Evolutionary conservation across 2,329 filamentous ascomycete genomes (phyloP), one percentile per base, ranked within the genome.

Genomic region (Trichophyton simii): DNA sequence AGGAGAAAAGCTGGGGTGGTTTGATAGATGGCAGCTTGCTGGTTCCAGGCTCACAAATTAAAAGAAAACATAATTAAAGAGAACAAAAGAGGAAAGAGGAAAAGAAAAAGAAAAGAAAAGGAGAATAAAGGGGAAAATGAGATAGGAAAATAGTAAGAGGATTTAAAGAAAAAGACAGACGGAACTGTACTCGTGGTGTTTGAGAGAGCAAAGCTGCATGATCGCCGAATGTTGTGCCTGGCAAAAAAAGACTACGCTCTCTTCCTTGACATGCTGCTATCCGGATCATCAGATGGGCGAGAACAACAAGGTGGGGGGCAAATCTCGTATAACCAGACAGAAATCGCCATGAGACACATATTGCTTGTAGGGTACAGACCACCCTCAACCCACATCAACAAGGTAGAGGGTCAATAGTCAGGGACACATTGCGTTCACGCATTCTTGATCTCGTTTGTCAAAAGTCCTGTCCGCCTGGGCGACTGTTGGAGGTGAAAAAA

Each of bases 321-420:
- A 34, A 60, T 34, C n/a, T 38, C 18, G 41, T 41, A 52, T 60
- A 62, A 57, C 62, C 62, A 63, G 60, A 62, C 61, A 59, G 62
- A 52, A 22, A 58, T 48, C 50, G 42, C 20, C 42, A 59, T 61
- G 58, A 57, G 57, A 55, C n/a, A 61, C 58, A 38, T 52, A 44
- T 57, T 57, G 60, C 46, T 50, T 28, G 67, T 68, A 66, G 68
- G 41, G 69, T 66, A 67, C 67, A 70, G 41, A 72, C 68, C 72
- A 74, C 73, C 55, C 72, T 72, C 74, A 20, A 70, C 70, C 67
- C 70, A 66, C 66, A 68, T 70, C 65, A 67, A 68, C 20, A 68
- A 68, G 67, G 66, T 67, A 63, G 64, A 68, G 65, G 68, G 66
- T 25, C 64, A 68, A 67, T 67, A 68, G 65, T 67, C 68, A 69